Conservation (phyloP, 2,329 filamentous ascomycete genomes). For the Pseudogymnoascus sp. region DNA sequence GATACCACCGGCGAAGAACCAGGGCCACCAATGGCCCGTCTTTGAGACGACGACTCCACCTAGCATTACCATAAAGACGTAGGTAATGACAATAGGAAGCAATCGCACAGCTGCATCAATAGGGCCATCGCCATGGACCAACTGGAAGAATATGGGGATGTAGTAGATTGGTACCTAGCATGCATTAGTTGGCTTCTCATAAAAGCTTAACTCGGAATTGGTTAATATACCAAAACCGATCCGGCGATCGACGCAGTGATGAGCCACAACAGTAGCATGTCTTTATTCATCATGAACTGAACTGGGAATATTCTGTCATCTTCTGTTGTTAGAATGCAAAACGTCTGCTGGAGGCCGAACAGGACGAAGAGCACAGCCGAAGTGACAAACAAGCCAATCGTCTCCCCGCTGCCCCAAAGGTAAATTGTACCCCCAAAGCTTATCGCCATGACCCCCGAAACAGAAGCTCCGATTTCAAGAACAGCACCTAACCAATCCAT, state of each 20-base stretch:
- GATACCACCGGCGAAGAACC: too few species aligned
- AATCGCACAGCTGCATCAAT: constrained; percentile 33
- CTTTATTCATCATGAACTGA: neutral
- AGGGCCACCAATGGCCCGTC: too few species aligned
- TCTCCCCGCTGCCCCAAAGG: too few species aligned
- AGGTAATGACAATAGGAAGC: constrained; percentile 23
- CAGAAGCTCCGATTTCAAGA: constrained; percentile 2
- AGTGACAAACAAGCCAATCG: too few species aligned
- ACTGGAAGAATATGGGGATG: constrained; percentile 40
- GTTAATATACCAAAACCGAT: too few species aligned
- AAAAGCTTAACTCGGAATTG: too few species aligned
- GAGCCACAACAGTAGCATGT: constrained; percentile 18
- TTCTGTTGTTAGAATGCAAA: neutral
- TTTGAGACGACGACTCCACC: too few species aligned
- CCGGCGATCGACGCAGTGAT: constrained; percentile 42
- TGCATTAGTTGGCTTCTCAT: constrained; percentile 14
- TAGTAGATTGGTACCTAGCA: constrained; percentile 39
- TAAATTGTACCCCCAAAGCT: too few species aligned
- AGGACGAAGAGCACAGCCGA: too few species aligned
- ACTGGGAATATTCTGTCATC: neutral
- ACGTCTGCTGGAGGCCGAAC: constrained; percentile 11
- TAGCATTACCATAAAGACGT: constrained; percentile 16
- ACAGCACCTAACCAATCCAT: constrained; percentile 34
- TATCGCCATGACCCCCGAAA: too few species aligned
- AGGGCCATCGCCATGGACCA: constrained; percentile 39